These are phyloP conservation scores for Puccinia novopanici DNA, from an alignment of 1,284 basidiomycete genomes.

Conservation along the genomic window DNA sequence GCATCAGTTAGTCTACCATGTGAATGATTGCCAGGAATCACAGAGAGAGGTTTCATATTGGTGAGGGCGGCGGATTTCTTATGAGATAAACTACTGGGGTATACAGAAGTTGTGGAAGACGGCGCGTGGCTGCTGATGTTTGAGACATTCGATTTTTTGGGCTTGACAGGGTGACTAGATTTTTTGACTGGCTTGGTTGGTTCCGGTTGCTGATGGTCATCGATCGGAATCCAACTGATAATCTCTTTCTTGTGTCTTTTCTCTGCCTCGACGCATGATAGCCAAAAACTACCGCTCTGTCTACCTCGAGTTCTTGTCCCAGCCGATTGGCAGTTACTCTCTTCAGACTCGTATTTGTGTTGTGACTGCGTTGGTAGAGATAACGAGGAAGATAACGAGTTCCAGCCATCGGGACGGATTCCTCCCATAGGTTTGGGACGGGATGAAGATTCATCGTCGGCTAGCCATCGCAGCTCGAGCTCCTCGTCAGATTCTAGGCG, in stretches of 20 bases:
- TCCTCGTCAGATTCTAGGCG: constrained; percentile 71
- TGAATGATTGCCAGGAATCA: constrained; percentile 11
- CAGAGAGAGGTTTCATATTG: background rate
- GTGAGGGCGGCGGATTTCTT: background rate
- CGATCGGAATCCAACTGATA: constrained; percentile 68
- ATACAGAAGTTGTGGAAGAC: background rate
- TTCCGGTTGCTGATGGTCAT: background rate
- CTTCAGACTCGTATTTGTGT: constrained; percentile 61
- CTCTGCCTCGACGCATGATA: constrained; percentile 73
- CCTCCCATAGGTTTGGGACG: constrained; percentile 24
- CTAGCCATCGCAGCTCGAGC: constrained; percentile 66
- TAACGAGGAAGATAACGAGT: constrained; percentile 50
- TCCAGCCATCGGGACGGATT: constrained; percentile 60
- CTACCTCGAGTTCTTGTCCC: constrained; percentile 62
- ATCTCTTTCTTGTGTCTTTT: constrained; percentile 77
- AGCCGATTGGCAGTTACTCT: constrained; percentile 2
- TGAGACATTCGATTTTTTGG: constrained; percentile 5
- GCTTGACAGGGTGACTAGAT: background rate
- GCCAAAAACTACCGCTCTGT: constrained; percentile 68
- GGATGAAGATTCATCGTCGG: constrained; percentile 60
- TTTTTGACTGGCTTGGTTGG: background rate
- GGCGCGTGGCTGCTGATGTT: constrained; percentile 3
- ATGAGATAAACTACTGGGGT: background rate
- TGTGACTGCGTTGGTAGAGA: constrained; percentile 55
- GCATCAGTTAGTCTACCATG: constrained; percentile 24